Evolutionary conservation across 2,329 filamentous ascomycete genomes (phyloP), one percentile per base, ranked within the genome.

Genomic region (Fusarium aywerte): DNA sequence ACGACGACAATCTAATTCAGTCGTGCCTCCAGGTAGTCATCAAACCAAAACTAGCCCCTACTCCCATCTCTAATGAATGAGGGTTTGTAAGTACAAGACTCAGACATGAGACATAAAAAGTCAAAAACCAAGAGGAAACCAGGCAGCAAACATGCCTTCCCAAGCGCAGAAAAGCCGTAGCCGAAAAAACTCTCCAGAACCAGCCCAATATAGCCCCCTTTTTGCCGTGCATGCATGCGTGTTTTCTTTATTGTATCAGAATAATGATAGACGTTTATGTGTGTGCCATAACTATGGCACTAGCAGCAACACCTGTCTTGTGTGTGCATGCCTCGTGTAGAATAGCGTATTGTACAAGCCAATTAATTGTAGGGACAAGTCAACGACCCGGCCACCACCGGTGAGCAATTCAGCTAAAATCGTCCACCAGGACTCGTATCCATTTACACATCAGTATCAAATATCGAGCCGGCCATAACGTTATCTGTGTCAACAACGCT

Each of bases 391-490:
- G 10, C 45, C 32, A 23, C 12, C 12, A 18, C 21, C 6, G 32
- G 31, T 36, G 21, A 36, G 44, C 29, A 38, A 33, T 49, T 32
- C 18, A 35, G 33, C 25, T 38, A 49, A 42, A 50, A 49, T 53
- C 42, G 45, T 42, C 53, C 62, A 27, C n/a, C 40, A 38, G 48
- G 64, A 55, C 38, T 71, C 40, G 21, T 31, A 23, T 23, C 48
- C 32, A 40, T 11, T 15, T 58, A 44, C 57, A 66, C 68, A 31
- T 44, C 62, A 11, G 50, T 56, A 23, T 69, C 56, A 21, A 73
- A 73, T 36, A 73, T 65, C 23, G 70, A 73, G 18, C 62, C 61
- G 38, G 56, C 50, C 43, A 57, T 65, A 13, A 58, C 38, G 20
- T 61, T 52, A 21, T 62, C 38, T 33, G 27, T 36, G n/a, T 57